Evolutionary conservation across 768 basidiomycete genomes (phyloP).

Genomic region (Lactarius vividus): DNA sequence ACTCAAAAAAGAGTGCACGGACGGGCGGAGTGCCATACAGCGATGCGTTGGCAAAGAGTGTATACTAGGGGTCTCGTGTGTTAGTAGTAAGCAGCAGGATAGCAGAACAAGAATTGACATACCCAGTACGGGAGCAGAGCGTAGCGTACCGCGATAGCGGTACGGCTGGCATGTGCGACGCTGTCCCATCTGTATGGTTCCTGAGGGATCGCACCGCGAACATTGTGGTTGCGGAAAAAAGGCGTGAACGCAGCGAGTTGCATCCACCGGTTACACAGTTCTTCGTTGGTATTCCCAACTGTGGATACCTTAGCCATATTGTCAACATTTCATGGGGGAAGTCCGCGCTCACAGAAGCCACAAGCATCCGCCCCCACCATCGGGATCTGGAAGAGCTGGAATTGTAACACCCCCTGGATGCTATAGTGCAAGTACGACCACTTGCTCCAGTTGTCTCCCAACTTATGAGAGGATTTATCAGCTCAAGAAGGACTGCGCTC

Average conservation of each 20-base stretch:
- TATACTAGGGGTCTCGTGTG: conserved; percentile 46
- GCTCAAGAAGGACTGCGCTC: not conserved
- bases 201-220: conserved; percentile 62
- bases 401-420: conserved; percentile 76
- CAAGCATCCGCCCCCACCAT: conserved; percentile 82
- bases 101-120: conserved; percentile 28
- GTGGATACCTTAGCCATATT: conserved; percentile 23
- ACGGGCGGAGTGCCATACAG: conserved; percentile 64
- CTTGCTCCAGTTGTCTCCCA: conserved; percentile 74
- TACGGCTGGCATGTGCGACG: conserved; percentile 70
- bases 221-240: conserved; percentile 81
- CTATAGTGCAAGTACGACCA: conserved; percentile 71
- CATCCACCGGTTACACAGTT: conserved; percentile 85
- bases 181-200: conserved; percentile 82
- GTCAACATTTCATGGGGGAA: conserved; percentile 19
- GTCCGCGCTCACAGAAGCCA: conserved; percentile 49
- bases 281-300: conserved; percentile 69
- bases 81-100: not conserved
- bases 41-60: conserved; percentile 69
- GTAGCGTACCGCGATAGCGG: conserved; percentile 69
- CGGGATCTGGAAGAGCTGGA: conserved; percentile 81
- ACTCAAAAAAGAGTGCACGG: conserved; percentile 75
- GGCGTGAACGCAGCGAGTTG: conserved; percentile 79
- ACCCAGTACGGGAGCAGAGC: conserved; percentile 79
- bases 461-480: conserved; percentile 35